These are phyloP conservation scores for Albatrellus ellisii DNA, from an alignment of 768 basidiomycete species.

Conservation along the genomic window DNA sequence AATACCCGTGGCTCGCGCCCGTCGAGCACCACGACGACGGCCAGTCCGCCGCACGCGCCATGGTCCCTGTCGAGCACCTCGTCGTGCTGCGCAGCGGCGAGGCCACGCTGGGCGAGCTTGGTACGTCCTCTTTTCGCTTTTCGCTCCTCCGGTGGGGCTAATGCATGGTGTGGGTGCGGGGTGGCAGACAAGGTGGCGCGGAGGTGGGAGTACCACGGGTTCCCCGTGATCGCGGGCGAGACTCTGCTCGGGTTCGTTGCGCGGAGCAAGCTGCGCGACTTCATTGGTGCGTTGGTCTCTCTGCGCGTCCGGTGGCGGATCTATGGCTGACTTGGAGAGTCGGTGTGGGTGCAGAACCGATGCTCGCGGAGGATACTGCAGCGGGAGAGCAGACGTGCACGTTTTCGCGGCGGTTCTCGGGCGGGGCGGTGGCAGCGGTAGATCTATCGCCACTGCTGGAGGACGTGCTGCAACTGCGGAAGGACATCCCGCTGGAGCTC, in stretches of 20 bases:
- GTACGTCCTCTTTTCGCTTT: constrained; percentile 19
- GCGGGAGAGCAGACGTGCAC: constrained; percentile 14
- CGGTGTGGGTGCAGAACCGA: constrained; percentile 15
- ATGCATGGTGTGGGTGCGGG: background rate
- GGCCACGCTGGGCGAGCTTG: constrained; percentile 33
- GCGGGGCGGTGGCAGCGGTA: constrained; percentile 2
- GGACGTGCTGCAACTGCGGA: constrained; percentile 44
- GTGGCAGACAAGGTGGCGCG: constrained; percentile 28
- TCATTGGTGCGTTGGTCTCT: constrained; percentile 19
- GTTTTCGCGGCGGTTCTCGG: constrained; percentile 8
- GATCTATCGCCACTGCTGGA: constrained; percentile 26
- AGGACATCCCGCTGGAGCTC: constrained; percentile 57
- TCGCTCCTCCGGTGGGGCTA: no score
- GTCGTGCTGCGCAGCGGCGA: constrained; percentile 27
- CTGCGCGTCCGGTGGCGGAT: no score
- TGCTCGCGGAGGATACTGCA: constrained; percentile 14
- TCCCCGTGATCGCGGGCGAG: constrained; percentile 42
- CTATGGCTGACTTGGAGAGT: constrained; percentile 3
- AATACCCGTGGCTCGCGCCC: constrained; percentile 59
- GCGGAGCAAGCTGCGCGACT: constrained; percentile 35
- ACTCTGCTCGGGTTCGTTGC: constrained; percentile 50
- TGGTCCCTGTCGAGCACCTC: constrained; percentile 39
- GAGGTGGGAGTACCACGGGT: constrained; percentile 41
- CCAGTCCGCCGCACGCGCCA: constrained; percentile 44
- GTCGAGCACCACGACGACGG: constrained; percentile 53